These are phyloP conservation scores for Wallacemonas collosoma DNA, from an alignment of 208 protist species.

Conservation along the genomic window DNA sequence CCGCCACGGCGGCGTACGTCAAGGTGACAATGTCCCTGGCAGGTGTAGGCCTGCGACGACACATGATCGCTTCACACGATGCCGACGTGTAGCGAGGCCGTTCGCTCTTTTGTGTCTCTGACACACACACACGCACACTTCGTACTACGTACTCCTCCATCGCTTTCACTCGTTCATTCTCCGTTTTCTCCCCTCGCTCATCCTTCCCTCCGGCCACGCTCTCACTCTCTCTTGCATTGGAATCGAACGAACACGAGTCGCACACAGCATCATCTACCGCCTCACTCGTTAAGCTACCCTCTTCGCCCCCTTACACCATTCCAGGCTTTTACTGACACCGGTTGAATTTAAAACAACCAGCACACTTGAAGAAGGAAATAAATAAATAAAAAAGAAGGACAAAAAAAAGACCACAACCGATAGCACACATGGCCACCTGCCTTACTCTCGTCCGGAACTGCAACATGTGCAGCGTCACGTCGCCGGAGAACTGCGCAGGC, in stretches of 20 bases:
- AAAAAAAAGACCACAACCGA: not conserved
- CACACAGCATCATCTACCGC: not conserved
- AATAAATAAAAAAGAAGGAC: too few species aligned
- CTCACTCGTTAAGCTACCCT: not conserved
- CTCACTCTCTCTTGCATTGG: not conserved
- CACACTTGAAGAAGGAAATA: too few species aligned
- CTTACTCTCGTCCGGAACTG: not conserved
- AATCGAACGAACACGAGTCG: not conserved
- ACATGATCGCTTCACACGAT: too few species aligned
- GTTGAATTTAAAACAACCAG: too few species aligned
- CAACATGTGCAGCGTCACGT: slow-evolving; percentile 14
- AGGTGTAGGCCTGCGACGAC: too few species aligned
- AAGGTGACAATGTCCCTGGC: too few species aligned
- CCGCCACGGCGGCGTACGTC: too few species aligned
- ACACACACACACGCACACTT: not conserved
- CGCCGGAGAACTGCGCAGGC: not conserved
- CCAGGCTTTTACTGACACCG: not conserved
- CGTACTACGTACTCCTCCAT: not conserved
- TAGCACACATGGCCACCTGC: not conserved
- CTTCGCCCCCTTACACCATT: not conserved
- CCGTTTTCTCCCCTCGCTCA: slow-evolving; percentile 9
- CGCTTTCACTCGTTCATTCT: not conserved
- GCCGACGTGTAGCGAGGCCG: too few species aligned
- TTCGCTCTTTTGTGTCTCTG: too few species aligned
- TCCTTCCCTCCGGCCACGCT: not conserved